Conservation (phyloP, 2,329 filamentous ascomycete species). For the Fusarium compactum region DNA sequence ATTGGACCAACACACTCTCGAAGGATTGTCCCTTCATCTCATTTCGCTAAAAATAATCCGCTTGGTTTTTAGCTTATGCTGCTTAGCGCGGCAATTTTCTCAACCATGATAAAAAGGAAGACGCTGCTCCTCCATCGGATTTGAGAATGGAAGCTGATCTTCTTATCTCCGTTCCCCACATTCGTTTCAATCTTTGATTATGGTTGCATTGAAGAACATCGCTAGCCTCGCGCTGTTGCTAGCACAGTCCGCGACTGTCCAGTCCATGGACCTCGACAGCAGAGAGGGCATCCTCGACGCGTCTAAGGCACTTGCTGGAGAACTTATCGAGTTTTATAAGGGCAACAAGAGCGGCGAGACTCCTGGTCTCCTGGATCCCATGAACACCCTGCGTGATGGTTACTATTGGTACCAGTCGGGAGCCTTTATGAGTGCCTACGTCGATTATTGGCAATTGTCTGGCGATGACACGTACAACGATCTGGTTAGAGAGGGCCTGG, state of each 20-base stretch:
- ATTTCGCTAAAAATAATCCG: slow-evolving; percentile 12
- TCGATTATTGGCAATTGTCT: slow-evolving; percentile 78
- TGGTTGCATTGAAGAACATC: slow-evolving; percentile 1
- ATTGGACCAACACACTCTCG: slow-evolving; percentile 2
- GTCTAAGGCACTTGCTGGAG: slow-evolving; percentile 58
- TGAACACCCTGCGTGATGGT: slow-evolving; percentile 50
- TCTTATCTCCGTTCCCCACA: not conserved
- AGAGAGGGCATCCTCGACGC: slow-evolving; percentile 23
- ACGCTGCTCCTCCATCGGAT: not conserved
- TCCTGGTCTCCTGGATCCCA: slow-evolving; percentile 61
- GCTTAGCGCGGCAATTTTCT: not conserved
- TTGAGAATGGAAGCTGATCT: not conserved
- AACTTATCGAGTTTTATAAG: slow-evolving; percentile 63
- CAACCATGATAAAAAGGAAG: not conserved
- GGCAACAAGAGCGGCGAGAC: slow-evolving; percentile 63
- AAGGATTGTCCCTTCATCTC: slow-evolving; percentile 18
- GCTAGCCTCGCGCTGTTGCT: slow-evolving; percentile 12
- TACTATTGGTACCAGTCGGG: slow-evolving; percentile 82
- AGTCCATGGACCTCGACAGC: slow-evolving; percentile 20
- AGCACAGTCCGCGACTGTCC: not conserved
- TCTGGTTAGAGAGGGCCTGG: slow-evolving; percentile 65
- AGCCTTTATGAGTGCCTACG: slow-evolving; percentile 73
- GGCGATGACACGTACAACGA: slow-evolving; percentile 73
- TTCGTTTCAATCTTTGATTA: not conserved
- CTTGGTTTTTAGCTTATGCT: not conserved